A percentile compares a stretch with the other conserved stretches of the same genome.
phyloP scores from a whole-genome alignment of 2,329 filamentous ascomycete genomes.

The Aspergillus sclerotialis region DNA sequence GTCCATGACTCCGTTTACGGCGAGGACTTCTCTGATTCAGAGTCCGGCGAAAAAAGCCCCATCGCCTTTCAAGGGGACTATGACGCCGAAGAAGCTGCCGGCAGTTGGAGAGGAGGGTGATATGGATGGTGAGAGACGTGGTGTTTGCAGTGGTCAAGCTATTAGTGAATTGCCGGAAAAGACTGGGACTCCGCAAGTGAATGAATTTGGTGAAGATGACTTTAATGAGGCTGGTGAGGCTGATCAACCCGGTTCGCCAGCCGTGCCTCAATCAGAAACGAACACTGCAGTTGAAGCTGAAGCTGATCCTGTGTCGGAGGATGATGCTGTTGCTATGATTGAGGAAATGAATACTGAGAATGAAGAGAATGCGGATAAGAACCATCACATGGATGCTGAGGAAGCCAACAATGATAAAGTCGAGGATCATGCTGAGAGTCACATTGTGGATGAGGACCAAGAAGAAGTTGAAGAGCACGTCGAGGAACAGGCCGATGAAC shows the following conservation, averaged over 20 bases:
- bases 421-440: constrained; percentile 1
- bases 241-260: too few relatives aligned
- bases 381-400: too few relatives aligned
- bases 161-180: neutral
- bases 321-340: neutral
- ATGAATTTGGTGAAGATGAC: neutral
- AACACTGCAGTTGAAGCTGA: too few relatives aligned
- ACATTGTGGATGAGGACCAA: constrained; percentile 5
- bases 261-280: too few relatives aligned
- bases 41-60: constrained; percentile 38
- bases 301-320: too few relatives aligned
- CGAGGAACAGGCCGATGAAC: constrained; percentile 9
- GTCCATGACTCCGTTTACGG: constrained; percentile 27
- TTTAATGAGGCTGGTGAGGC: constrained; percentile 1
- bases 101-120: too few relatives aligned
- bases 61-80: constrained; percentile 31
- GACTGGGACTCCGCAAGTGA: constrained; percentile 2
- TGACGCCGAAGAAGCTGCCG: constrained; percentile 10
- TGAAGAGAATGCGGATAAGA: neutral
- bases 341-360: neutral
- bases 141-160: constrained; percentile 1
- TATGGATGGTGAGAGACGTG: too few relatives aligned
- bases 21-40: constrained; percentile 30
- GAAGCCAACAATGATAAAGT: too few relatives aligned
- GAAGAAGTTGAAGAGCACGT: constrained; percentile 9